Evolutionary conservation across 2,329 filamentous ascomycete genomes (phyloP).

Genomic region (Fusarium continuum): DNA sequence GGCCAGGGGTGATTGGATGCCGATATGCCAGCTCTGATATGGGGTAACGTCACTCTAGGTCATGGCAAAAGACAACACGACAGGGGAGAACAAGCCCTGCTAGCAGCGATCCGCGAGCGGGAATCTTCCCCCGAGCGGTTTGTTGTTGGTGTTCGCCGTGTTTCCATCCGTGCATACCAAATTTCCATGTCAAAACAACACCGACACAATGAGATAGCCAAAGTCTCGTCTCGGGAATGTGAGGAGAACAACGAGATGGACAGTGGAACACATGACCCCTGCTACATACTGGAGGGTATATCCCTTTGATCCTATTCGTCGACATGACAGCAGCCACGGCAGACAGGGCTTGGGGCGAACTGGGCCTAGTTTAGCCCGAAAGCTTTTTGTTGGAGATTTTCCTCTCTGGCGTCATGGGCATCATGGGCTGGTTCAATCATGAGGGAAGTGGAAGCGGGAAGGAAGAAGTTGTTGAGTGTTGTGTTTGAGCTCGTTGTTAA

Average conservation of each 20-base stretch:
- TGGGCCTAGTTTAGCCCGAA: constrained; percentile 30
- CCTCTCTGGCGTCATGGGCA: constrained; percentile 19
- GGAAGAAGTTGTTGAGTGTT: no score
- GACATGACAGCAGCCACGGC: constrained; percentile 12
- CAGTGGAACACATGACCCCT: constrained; percentile 30
- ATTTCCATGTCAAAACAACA: neutral
- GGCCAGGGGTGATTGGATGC: constrained; percentile 21
- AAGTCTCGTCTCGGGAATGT: constrained; percentile 29
- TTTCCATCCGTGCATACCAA: neutral
- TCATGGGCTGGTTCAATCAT: constrained; percentile 13
- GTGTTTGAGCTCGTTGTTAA: neutral
- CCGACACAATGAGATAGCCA: neutral
- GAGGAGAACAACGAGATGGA: constrained; percentile 9
- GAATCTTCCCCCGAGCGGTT: neutral
- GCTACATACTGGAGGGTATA: constrained; percentile 14
- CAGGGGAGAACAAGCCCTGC: constrained; percentile 1
- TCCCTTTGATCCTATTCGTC: constrained; percentile 23
- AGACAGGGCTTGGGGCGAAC: constrained; percentile 33
- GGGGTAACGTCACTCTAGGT: constrained; percentile 36
- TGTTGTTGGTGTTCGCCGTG: neutral
- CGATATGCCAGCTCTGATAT: constrained; percentile 32
- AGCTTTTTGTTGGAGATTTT: constrained; percentile 38
- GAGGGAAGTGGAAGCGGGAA: neutral
- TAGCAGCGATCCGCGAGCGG: constrained; percentile 1
- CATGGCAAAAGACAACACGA: constrained; percentile 15